Base-by-base conservation (phyloP, 2,329 filamentous ascomycete species). In the Lomentospora prolificans region DNA sequence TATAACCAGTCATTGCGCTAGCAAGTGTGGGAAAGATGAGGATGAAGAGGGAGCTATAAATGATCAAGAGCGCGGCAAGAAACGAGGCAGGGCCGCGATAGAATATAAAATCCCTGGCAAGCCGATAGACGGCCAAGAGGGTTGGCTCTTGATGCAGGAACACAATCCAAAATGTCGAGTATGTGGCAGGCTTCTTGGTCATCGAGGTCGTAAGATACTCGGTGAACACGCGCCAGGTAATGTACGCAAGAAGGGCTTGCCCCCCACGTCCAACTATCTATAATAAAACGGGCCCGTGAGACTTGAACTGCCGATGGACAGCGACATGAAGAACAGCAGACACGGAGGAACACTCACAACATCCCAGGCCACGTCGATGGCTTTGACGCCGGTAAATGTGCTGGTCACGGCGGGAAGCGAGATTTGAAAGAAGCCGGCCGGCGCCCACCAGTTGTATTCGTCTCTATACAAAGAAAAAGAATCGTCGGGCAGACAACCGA, bases 1-100 rank as follows among this genome's bases (percentile, higher is more conserved):
- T 57, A 48, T 68, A 68, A 17, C 65, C 65, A 0, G 64, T 64
- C 64, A 67, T 66, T 1, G 65, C 60, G 25, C 65, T 55, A 2
- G 61, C 61, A 6, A 67, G 41, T 1, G 64, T 66, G 12, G 65
- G 66, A 51, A 66, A 68, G 9, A 51, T 51, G 10, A 66, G 50
- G 3, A 64, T 30, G 30, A 66, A 67, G 19, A 62, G 2, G 51
- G 64, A 63, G 8, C 59, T 62, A 3, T 54, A 19, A 14, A 64
- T 44, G 24, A 67, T 61, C 53, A 65, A 65, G 19, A 30, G 4
- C 59, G 63, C 64, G 3, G 60, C 57, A 1, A 58, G 1, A 41
- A 52, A 63, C 2, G 66, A 66, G 10, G 53, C 57, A 8, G 66
- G 56, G 1, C 59, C 56, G 5, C 58, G 58, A 4, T 53, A 55